Evolutionary conservation across 2,329 filamentous ascomycete species (phyloP), one percentile per base, ranked within the genome.

Genomic region (Septoria linicola): DNA sequence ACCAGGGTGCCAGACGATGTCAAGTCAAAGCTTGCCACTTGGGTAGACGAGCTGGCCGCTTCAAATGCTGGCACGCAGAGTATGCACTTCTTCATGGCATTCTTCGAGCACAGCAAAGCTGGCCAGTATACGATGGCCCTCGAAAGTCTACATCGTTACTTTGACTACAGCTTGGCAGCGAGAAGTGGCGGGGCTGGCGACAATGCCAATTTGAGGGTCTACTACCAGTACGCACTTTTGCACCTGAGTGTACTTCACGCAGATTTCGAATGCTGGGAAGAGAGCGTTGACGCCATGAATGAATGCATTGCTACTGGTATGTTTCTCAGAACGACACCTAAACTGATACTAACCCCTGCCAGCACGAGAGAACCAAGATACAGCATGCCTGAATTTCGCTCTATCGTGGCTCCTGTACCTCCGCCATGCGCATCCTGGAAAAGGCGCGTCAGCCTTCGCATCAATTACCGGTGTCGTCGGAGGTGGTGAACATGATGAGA

Each of bases 331-430:
- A 11, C 6, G 11, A 16, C 17, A 8, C 35, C 8, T 10, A 4
- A 39, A 16, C 1, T 10, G 14, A 8, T 36, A 25, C 56, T 61
- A 34, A 61, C 35, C 3, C 37, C 5, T 2, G 8, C n/a, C 44
- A 66, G 93, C 93, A 0, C 79, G 92, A 55, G 93, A 97, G 69
- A 95, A 95, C 60, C 85, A 90, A 59, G 93, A 99, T 66, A 88
- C 89, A 76, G 84, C 82, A 3, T 97, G 93, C 66, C 78, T 99
- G 50, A 97, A 96, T 69, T 97, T 95, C 71, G 88, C 90, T 25
- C 80, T 99, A 55, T 95, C 90, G 65, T 99, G 93, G 93, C 77
- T 97, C 2, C 95, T 95, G 64, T 89, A 96, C 66, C 95, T 96
- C 62, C 87, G 86, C n/a, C 88, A 89, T 64, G 83, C 88, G 0